A percentile compares a stretch with the other conserved stretches of the same genome.
phyloP scores from a whole-genome alignment of 352 stramenopile species.

The Phytophthora pistaciae region DNA sequence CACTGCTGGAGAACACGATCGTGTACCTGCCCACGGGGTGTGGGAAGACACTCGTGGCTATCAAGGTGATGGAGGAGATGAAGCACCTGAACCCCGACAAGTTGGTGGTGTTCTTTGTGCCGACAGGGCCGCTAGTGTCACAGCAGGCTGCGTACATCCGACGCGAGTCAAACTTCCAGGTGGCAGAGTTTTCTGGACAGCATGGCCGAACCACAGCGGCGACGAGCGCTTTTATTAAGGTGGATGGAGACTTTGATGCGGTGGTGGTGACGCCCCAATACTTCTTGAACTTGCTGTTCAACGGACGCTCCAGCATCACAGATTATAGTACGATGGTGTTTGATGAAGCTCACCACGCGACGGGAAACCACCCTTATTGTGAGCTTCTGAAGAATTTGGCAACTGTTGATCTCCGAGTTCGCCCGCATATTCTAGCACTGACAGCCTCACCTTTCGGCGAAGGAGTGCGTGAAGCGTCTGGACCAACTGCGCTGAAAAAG shows the following conservation, averaged over 20 bases:
- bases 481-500: conserved; percentile 45
- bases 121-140: conserved; percentile 76
- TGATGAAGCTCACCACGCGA: conserved; percentile 85
- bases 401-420: conserved; percentile 21
- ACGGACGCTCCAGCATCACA: conserved; percentile 42
- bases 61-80: conserved; percentile 78
- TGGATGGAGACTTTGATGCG: conserved; percentile 42
- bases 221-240: conserved; percentile 20
- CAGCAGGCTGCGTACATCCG: conserved; percentile 80
- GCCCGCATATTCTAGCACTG: conserved; percentile 69
- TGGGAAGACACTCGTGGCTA: conserved; percentile 80
- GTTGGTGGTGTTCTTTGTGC: conserved; percentile 76
- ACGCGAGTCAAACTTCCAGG: conserved; percentile 66
- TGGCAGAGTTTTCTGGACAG: conserved; percentile 69
- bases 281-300: conserved; percentile 70
- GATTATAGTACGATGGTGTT: conserved; percentile 83
- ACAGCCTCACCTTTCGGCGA: conserved; percentile 83
- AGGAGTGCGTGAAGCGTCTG: conserved; percentile 42
- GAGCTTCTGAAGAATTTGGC: conserved; percentile 59
- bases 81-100: conserved; percentile 63
- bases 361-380: conserved; percentile 67
- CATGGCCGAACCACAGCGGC: conserved; percentile 26
- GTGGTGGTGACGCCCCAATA: conserved; percentile 77
- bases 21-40: conserved; percentile 83
- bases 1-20: conserved; percentile 82